Base-by-base conservation (phyloP, 164 flowering plant species). In the Aristolochia fimbriata region DNA sequence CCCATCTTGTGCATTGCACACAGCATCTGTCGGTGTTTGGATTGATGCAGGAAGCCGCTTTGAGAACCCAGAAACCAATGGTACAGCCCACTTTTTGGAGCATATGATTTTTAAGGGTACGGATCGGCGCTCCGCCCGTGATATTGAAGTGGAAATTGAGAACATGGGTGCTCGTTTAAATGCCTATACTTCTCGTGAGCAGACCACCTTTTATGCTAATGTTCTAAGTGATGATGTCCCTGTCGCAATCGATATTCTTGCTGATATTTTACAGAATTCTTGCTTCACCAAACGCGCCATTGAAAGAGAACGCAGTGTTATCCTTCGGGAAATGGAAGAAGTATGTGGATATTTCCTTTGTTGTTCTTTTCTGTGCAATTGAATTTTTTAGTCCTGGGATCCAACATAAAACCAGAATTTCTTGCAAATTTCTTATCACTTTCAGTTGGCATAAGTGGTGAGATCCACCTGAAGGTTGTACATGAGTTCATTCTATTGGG, bases 91-190 rank as follows among this genome's bases (percentile, higher is more conserved):
- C 65, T 88, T 88, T 62, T 67, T 88, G 13, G 96, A 88, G 78
- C 93, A 84, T 59, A 84, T 88, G 91, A 81, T 84, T 15, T 88
- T 88, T 63, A 88, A 86, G 77, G 96, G 96, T 25, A 88, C 96
- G 0, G 77, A 62, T 60, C 72, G 49, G 68, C 68, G 93, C 64
- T 25, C 76, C 0, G 83, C 78, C n/a, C 63, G 84, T 58, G 68
- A 71, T 8, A 60, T 86, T 59, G 96, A 88, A 76, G 87, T 78
- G 74, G 93, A 86, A 76, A 76, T 88, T 57, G 96, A 88, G 79
- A 82, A 88, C 68, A 83, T 84, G 83, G 96, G 96, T 0, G 96
- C 87, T 0, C 89, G 85, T 64, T 70, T 86, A 73, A 86, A 89
- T 74, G 96, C 94, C 5, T 89, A 88, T 61, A 88, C 96, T 8